Evolutionary conservation across 2,329 filamentous ascomycete species (phyloP).

Genomic region (Conoideocrella luteorostrata): DNA sequence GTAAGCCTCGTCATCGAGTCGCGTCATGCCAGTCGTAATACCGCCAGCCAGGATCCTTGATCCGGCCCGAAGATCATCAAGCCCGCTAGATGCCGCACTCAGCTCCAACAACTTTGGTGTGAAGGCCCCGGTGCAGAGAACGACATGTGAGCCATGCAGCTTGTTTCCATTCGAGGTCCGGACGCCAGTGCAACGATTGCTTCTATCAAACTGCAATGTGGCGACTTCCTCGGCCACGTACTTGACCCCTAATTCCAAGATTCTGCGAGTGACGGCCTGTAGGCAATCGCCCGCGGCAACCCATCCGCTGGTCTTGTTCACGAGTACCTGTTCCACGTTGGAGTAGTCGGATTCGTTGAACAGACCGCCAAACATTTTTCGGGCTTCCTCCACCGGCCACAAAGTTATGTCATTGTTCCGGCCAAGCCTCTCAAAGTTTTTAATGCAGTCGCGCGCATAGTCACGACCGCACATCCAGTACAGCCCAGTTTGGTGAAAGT

Average conservation of each 20-base stretch:
- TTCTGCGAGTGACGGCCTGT: slow-evolving; percentile 44
- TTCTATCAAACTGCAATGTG: slow-evolving; percentile 38
- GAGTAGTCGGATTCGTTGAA: slow-evolving; percentile 56
- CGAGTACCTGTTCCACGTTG: slow-evolving; percentile 50
- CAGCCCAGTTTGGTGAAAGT: slow-evolving; percentile 56
- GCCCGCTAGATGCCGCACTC: slow-evolving; percentile 41
- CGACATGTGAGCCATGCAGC: slow-evolving; percentile 42
- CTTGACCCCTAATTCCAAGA: slow-evolving; percentile 49
- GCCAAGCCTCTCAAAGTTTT: slow-evolving; percentile 44
- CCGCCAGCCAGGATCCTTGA: slow-evolving; percentile 52
- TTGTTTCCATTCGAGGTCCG: slow-evolving; percentile 35
- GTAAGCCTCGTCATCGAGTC: slow-evolving; percentile 41
- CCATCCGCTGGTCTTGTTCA: slow-evolving; percentile 59
- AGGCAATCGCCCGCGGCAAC: slow-evolving; percentile 55
- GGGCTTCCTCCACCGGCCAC: slow-evolving; percentile 37
- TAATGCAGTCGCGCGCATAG: slow-evolving; percentile 43
- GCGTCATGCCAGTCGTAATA: slow-evolving; percentile 51
- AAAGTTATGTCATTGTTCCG: slow-evolving; percentile 34
- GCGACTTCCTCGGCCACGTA: slow-evolving; percentile 49
- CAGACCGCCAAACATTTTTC: slow-evolving; percentile 48
- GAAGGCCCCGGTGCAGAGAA: slow-evolving; percentile 53
- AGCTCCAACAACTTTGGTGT: slow-evolving; percentile 49
- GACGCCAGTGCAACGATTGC: slow-evolving; percentile 42
- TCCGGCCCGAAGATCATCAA: slow-evolving; percentile 42
- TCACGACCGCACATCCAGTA: slow-evolving; percentile 48